Evolutionary conservation across 192 early-diverging fungal species (phyloP), one percentile per base, ranked within the genome.

Genomic region (Mortierella claussenii): DNA sequence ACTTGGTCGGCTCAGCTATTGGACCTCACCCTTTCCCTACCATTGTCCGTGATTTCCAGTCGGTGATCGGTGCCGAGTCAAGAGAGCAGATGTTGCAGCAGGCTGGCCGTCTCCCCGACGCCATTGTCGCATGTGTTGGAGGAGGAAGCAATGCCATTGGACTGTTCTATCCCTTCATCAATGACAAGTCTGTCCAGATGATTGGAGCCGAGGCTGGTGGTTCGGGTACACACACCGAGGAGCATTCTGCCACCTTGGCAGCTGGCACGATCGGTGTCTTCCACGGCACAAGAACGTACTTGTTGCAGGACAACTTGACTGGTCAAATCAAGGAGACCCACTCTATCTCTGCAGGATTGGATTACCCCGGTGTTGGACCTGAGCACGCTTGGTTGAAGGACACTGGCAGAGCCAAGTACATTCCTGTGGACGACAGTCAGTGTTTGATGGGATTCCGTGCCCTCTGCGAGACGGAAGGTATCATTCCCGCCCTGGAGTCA

Each of bases 291-390:
- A 85, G 89, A 51, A 96, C 97, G 2, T 97, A 94, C 78, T 81
- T 99, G 48, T 83, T 98, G 60, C 97, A 99, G 81, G 95, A 99
- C 69, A 79, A 82, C 12, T 44, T 34, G n/a, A 94, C 96, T 65
- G 97, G 97, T n/a, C 97, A 99, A 79, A 97, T 99, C 70, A 88
- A 92, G 64, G 93, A 96, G 69, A 97, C 97, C 0, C 94, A 98
- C 79, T 94, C 92, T 50, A 93, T 99, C 61, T 92, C 91, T 61
- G 95, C 96, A 45, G 97, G 96, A n/a, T 84, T 99, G 45, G 95
- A 97, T 83, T 99, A 99, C 81, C 95, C 97, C 15, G 97, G 96
- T 54, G 96, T 99, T 47, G 97, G 96, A 26, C 97, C 97, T 27
- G 96, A 99, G 73, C 96, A 97, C 78, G 88, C 96, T 26, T 96